A percentile compares a stretch with the other conserved stretches of the same genome.
Evolutionary conservation across 2,329 filamentous ascomycete species (phyloP).

Genomic region (Colletotrichum coccodes): DNA sequence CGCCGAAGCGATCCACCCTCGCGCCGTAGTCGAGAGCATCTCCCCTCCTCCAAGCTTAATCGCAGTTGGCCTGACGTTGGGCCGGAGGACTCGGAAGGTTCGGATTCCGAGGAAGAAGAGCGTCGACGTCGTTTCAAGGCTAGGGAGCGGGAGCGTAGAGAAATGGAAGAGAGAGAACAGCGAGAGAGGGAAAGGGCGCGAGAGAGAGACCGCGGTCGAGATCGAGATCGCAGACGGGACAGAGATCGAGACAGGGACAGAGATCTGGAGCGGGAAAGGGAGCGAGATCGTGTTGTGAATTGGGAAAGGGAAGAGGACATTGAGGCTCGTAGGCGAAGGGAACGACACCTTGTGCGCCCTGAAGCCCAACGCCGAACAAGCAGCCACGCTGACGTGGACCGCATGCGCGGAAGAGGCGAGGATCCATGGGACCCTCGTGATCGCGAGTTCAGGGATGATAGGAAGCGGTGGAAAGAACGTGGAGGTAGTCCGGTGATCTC

Average conservation of each 20-base stretch:
- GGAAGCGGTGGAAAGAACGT: conserved; percentile 33
- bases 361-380: conserved; percentile 56
- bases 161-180: conserved; percentile 41
- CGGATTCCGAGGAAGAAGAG: conserved; percentile 46
- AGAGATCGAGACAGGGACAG: conserved; percentile 42
- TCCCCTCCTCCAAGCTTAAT: conserved; percentile 52
- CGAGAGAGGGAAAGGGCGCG: conserved; percentile 46
- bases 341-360: conserved; percentile 49
- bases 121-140: conserved; percentile 34
- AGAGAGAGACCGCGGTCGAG: conserved; percentile 51
- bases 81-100: conserved; percentile 48
- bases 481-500: conserved; percentile 27
- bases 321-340: conserved; percentile 43
- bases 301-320: conserved; percentile 45
- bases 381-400: conserved; percentile 61
- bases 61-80: conserved; percentile 53
- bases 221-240: conserved; percentile 42
- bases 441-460: conserved; percentile 32
- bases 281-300: conserved; percentile 44
- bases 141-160: conserved; percentile 27
- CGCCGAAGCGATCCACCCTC: conserved; percentile 35
- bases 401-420: conserved; percentile 36
- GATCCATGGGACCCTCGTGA: conserved; percentile 29
- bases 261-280: conserved; percentile 44
- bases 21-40: conserved; percentile 45